Evolutionary conservation across 192 early-diverging fungal species (phyloP), one percentile per base, ranked within the genome.

Genomic region (Umbelopsis ramanniana): DNA sequence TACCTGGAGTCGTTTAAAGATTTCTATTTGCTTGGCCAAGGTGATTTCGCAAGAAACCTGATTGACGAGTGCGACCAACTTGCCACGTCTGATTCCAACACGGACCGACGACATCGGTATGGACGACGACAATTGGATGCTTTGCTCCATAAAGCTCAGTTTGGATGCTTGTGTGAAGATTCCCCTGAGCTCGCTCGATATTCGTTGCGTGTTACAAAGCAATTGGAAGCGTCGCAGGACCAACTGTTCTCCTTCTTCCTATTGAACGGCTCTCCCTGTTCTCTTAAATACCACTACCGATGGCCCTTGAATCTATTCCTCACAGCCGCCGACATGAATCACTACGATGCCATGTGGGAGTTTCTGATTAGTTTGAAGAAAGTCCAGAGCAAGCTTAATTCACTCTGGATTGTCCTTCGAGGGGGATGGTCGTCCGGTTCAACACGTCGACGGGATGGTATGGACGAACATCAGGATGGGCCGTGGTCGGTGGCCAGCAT

Each of bases 221-320:
- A 47, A n/a, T 2, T 15, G 10, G 71, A 76, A 5, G 6, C 40
- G 6, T n/a, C n/a, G n/a, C n/a, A n/a, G n/a, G 38, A 37, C 1
- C 60, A 72, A 26, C 74, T 74, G 37, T 87, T 85, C 74, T 74
- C 83, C 47, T 85, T 86, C 47, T 72, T 88, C 5, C 47, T 90
- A 9, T 60, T 92, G 38, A 87, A 85, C 0, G 57, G 55, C 23
- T 79, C 80, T 35, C 84, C 84, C 9, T 69, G 89, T 12, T 69
- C 79, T 17, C 70, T 93, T 2, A 78, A 80, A 21, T 93, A 90
- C 68, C 69, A 79, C 24, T 70, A 91, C 17, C 40, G 74, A 21
- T 93, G 92, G 92, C 92, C 92, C 4, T 72, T 93, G 26, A 87
- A 90, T 81, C 80, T 91, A 10, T 85, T 93, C 66, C 73, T 93